Base-by-base conservation (phyloP, 1,139 yeast genomes). In the Suhomyces chickasaworum region DNA sequence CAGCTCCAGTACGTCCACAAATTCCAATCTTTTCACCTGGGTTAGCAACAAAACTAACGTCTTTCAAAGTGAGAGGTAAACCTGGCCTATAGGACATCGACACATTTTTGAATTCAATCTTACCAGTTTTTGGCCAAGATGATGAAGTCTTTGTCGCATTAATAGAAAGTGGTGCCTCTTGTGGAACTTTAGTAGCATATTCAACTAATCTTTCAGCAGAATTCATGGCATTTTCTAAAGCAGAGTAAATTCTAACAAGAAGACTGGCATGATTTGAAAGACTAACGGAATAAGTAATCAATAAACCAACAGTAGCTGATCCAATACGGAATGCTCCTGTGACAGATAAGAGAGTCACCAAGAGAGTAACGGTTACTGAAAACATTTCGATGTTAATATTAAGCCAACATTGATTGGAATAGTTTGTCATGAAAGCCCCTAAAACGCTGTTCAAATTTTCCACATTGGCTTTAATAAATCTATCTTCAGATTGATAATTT, bases 1-100 rank as follows among this genome's bases (percentile, higher is more conserved):
- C 91, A 6, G 91, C 90, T 47, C 93, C 93, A 1, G 91, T 86
- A 54, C 91, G 77, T 16, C 93, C 93, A 65, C 89, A 83, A 47
- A 86, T 82, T 37, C 91, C 91, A 49, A 85, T 73, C 59, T 83
- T 84, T 60, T 83, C 83, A 13, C 80, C 76, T 1, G 82, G 75
- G 12, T 69, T 63, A 20, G 85, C 68, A 4, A 59, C 54, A 37
- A 81, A 60, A 33, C 63, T 60, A 40, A 89, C 61, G 47, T 79
- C 65, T 50, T 83, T 83, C 59, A 90, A 69, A 3, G 86, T 95
- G 25, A 78, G 68, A 0, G 97, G 96, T 45, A 89, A 71, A 1
- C 82, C 87, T 0, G 83, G 84, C 58, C 96, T 80, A 62, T 90
- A 90, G 10, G 84, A 74, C 75, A 90, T 69, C 13, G 75, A 66